These are phyloP conservation scores for Fusarium floridanum DNA, from an alignment of 2,329 filamentous ascomycete species.

Conservation along the genomic window DNA sequence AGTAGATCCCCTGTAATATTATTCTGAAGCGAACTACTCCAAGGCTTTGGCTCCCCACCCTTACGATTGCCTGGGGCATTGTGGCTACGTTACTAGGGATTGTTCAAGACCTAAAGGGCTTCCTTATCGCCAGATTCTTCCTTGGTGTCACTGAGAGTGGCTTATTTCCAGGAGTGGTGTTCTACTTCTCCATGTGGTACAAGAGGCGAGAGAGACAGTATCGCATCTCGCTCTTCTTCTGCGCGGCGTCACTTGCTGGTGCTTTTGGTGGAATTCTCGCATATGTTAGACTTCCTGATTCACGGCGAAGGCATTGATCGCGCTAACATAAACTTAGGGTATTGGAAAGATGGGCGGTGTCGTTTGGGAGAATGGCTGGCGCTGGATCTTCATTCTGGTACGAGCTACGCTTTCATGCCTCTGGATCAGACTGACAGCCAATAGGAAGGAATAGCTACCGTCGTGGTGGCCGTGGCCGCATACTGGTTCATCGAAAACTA, in stretches of 20 bases:
- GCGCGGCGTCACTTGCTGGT: constrained; percentile 66
- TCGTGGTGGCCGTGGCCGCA: constrained; percentile 62
- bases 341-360: constrained; percentile 67
- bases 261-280: constrained; percentile 70
- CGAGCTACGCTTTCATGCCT: not conserved
- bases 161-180: constrained; percentile 64
- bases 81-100: constrained; percentile 65
- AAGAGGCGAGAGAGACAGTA: constrained; percentile 67
- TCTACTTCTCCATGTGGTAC: constrained; percentile 68
- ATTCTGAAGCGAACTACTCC: constrained; percentile 72
- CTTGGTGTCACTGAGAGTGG: constrained; percentile 67
- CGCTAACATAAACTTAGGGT: constrained; percentile 50
- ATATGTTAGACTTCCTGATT: constrained; percentile 54
- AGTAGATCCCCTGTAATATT: constrained; percentile 71
- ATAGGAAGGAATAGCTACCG: constrained; percentile 68
- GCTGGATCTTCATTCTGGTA: constrained; percentile 72
- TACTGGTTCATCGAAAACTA: constrained; percentile 77
- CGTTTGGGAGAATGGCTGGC: constrained; percentile 66
- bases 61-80: constrained; percentile 68
- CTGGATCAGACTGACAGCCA: not conserved
- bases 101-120: constrained; percentile 63
- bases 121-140: constrained; percentile 67
- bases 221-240: constrained; percentile 68
- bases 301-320: too few species aligned
- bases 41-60: constrained; percentile 66